Evolutionary conservation across 2,329 filamentous ascomycete genomes (phyloP), one percentile per base, ranked within the genome.

Genomic region (Ophiostoma angusticollis): DNA sequence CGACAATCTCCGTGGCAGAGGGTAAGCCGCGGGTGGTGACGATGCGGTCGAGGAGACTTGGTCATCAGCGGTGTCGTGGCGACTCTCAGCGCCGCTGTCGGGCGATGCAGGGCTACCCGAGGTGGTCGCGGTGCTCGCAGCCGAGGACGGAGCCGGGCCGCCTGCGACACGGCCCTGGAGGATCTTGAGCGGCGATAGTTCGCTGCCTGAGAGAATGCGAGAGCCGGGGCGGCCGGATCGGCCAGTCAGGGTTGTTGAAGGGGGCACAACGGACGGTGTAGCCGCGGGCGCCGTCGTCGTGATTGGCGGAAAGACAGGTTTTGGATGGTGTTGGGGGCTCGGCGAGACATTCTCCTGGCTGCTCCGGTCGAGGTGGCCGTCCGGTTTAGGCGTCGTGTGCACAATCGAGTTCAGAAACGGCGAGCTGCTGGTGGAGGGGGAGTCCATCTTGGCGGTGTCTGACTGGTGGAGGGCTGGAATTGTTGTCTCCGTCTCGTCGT

Each of bases 171-270:
- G 44, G 16, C 37, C 45, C 35, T 61, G 52, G 25, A 76, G 59
- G 35, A 76, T 71, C 58, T 71, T 72, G 25, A 76, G 60, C 28
- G 72, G 72, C 36, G 72, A 72, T 23, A 74, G 64, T 48, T 71
- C 70, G 41, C 58, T 65, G 40, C 72, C 71, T 24, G 72, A 73
- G 38, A 74, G 57, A 47, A 76, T 66, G 45, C 72, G 66, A 17
- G 70, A 73, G 19, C 35, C 32, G 9, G 41, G 35, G 16, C 44
- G 25, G 12, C 19, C 22, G 14, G 29, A 31, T 32, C 38, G 24
- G 17, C 19, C 25, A 5, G 57, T 53, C 49, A 69, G 70, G 35
- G 59, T 58, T 9, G 66, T 62, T 30, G 63, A 64, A 14, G 48
- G 45, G 12, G 41, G 24, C n/a, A n/a, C n/a, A n/a, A n/a, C n/a